Percentiles rank a stretch among this genome's conserved stretches.
These are phyloP conservation scores for Metarhizium robertsii DNA, from an alignment of 2,329 filamentous ascomycete species.

Conservation along the genomic window DNA sequence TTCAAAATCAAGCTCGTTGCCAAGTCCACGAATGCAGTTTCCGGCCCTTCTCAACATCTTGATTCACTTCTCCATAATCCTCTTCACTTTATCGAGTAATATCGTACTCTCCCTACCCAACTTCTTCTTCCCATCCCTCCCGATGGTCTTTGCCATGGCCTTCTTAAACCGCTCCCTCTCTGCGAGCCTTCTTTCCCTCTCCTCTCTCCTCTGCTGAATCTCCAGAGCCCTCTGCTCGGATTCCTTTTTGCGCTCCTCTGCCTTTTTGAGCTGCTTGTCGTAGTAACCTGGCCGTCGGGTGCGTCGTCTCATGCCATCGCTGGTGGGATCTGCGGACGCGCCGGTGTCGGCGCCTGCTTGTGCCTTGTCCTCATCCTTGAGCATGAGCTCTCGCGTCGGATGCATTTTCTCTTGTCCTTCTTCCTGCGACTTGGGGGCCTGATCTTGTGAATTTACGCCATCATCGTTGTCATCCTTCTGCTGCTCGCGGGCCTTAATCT, in stretches of 20 bases:
- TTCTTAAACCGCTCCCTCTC: conserved; percentile 56
- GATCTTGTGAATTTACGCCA: conserved; percentile 1
- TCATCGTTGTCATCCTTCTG: conserved; percentile 13
- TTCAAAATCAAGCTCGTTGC: background rate
- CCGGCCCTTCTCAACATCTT: background rate
- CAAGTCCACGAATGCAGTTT: background rate
- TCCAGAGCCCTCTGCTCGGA: conserved; percentile 34
- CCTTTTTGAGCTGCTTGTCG: conserved; percentile 50
- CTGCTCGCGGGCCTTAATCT: conserved; percentile 55
- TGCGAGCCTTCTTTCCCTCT: conserved; percentile 56
- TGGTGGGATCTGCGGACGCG: conserved; percentile 6
- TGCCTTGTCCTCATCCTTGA: conserved; percentile 28
- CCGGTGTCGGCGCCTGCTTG: conserved; percentile 19
- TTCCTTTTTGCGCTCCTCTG: conserved; percentile 31
- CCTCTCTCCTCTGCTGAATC: conserved; percentile 41
- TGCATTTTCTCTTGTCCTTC: conserved; percentile 20
- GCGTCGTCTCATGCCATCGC: conserved; percentile 24
- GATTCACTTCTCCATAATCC: conserved; percentile 14
- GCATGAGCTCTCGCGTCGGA: conserved; percentile 29
- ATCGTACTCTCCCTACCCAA: conserved; percentile 73
- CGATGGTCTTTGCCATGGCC: conserved; percentile 65
- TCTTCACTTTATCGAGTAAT: conserved; percentile 68
- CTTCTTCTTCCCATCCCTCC: conserved; percentile 68
- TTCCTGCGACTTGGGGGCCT: conserved; percentile 7
- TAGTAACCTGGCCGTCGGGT: conserved; percentile 46